Base-by-base conservation (phyloP, 495 filamentous ascomycete species). In the Barbatosphaeria neglecta region DNA sequence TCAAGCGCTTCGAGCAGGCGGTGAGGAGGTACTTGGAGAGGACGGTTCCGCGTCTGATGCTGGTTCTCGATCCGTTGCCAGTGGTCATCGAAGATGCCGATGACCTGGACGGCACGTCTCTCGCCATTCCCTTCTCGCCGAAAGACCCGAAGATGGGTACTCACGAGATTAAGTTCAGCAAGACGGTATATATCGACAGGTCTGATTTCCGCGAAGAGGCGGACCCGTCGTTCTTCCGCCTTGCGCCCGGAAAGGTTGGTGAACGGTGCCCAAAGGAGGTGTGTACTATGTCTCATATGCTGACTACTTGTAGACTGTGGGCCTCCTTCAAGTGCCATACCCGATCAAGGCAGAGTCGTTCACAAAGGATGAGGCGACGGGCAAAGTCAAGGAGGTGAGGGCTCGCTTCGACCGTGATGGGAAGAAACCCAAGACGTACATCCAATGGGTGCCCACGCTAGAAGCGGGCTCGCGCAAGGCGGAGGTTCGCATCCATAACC, bases 141-240 rank as follows among this genome's bases (percentile, higher is more conserved):
- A 92, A 88, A 63, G 80, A 86, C 47, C 69, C 80, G 3, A 69
- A 70, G 23, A 71, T 81, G 60, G 80, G 81, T 41, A 55, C 61
- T n/a, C 68, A 70, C 38, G 73, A 68, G 51, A 67, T 94, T 50
- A 84, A 84, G 25, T 82, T 94, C 60, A 88, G 86, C n/a, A 81
- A 81, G 61, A 85, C 71, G 8, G 75, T 96, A 15, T 95, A 92
- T 68, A 96, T 98, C 42, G 92, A 98, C 58, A 82, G 87, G 40
- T 81, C 75, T 28, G 92, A 98, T 61, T 98, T 96, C 72, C 78
- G 92, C 27, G 84, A 93, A 58, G 75, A 82, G 16, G 87, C 90
- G 61, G 79, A 75, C 54, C 77, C 82, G 40, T 85, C 93, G 49
- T 95, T 87, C 70, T 96, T 95, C 80, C 88, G 93, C 18, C 80